Conservation (phyloP, 257 asterid genomes). For the Buddleja alternifolia region DNA sequence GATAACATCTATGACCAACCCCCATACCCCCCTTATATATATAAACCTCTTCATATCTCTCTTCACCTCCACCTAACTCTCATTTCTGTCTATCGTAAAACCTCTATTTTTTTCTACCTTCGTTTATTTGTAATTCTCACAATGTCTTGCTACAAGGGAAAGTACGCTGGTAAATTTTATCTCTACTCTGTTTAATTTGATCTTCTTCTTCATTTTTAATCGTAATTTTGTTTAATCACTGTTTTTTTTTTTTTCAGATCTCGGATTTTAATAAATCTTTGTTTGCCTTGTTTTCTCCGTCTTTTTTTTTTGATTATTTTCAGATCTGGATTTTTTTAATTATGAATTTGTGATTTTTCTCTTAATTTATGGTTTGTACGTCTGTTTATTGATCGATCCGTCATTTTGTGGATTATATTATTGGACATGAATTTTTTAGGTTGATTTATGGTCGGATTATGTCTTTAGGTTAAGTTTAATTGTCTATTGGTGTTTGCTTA, state of each 20-base stretch:
- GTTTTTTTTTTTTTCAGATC: slow-evolving; percentile 16
- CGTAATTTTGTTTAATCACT: neutral
- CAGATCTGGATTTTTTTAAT: slow-evolving; percentile 30
- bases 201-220: neutral
- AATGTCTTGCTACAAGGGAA: slow-evolving; percentile 87
- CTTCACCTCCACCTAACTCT: neutral
- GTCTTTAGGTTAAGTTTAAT: neutral
- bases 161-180: slow-evolving; percentile 66
- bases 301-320: neutral
- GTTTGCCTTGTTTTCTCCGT: slow-evolving; percentile 11
- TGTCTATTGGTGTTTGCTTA: too few relatives aligned
- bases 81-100: neutral
- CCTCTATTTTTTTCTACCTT: slow-evolving; percentile 12
- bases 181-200: neutral
- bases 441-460: neutral
- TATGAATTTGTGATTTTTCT: neutral
- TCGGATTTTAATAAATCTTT: neutral
- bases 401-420: neutral
- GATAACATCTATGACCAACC: slow-evolving; percentile 36
- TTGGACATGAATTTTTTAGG: neutral
- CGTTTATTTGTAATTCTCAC: neutral
- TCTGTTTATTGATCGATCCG: neutral
- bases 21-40: slow-evolving; percentile 22
- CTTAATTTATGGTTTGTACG: neutral
- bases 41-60: slow-evolving; percentile 26